Percentiles rank a stretch among this genome's conserved stretches.
Evolutionary conservation across 257 asterid species (phyloP).

Genomic region (Solanum lycopersicoides): DNA sequence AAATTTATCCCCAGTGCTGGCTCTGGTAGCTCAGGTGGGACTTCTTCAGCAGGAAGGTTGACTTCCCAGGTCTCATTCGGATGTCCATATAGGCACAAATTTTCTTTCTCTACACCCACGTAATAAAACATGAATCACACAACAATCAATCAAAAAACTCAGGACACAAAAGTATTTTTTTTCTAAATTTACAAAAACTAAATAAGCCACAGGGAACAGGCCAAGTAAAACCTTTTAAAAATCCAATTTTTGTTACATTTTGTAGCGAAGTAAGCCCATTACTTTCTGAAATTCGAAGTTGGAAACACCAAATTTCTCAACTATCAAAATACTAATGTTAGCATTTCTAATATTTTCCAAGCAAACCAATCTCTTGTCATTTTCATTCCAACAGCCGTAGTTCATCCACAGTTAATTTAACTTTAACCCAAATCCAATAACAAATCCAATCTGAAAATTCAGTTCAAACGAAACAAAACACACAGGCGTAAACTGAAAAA

Average conservation of each 20-base stretch:
- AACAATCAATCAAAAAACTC: neutral
- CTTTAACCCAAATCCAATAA: neutral
- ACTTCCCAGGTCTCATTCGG: constrained; percentile 89
- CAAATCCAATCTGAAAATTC: neutral
- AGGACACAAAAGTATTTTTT: neutral
- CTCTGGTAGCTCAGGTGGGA: constrained; percentile 96
- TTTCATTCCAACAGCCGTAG: neutral
- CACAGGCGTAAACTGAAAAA: neutral
- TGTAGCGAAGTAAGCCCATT: neutral
- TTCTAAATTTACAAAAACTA: neutral
- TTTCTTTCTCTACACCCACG: constrained; percentile 62
- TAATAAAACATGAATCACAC: neutral
- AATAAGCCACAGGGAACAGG: neutral
- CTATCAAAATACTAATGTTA: neutral
- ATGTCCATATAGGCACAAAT: constrained; percentile 86
- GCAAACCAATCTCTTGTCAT: neutral
- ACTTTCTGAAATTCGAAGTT: neutral
- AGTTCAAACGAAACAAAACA: neutral
- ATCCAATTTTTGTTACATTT: neutral
- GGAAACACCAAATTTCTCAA: neutral
- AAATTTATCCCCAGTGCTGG: constrained; percentile 94
- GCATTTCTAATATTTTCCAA: neutral
- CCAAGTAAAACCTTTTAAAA: neutral
- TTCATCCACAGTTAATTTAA: neutral
- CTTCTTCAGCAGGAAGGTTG: constrained; percentile 90